Evolutionary conservation across 805 yeast genomes (phyloP), one percentile per base, ranked within the genome.

Genomic region (Lipomyces yamanashiensis): DNA sequence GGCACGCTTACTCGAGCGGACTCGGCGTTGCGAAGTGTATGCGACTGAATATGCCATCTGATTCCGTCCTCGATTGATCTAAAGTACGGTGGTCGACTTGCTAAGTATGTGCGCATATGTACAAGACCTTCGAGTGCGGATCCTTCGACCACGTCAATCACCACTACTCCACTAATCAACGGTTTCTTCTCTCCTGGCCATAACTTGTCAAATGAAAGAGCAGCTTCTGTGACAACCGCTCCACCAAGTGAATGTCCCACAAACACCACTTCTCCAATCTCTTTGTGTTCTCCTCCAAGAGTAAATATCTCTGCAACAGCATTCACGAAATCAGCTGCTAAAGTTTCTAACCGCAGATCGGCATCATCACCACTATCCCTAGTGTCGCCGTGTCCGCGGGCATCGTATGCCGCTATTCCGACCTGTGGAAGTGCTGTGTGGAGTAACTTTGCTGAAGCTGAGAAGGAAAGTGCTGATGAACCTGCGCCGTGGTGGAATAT

Each of bases 171-270:
- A 41, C 82, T 80, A 1, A 89, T 73, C 17, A 47, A 19, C 17
- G 19, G 69, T 61, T 64, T 41, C 17, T 19, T 39, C 7, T 17
- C 13, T 3, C 28, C 41, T 3, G 57, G 44, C 66, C 65, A 62
- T 15, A 47, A 43, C 48, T 53, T 37, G 9, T 44, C 51, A 15
- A 74, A 54, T 2, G 71, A 66, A 10, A 73, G 56, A 5, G 85
- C 74, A 0, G 84, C 82, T 48, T 81, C 81, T 0, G 96, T 82
- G 39, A 91, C 78, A 2, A 95, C 85, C 0, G 97, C 82, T 0
- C 98, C 99, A 5, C 99, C 99, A 39, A 96, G 79, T 1, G 97
- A 90, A 75, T 93, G 99, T 0, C 98, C 98, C 3, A 92, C 79
- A 1, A 92, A 76, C 58, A 87, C 82, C 2, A 90, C 68, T 64